A percentile compares a stretch with the other conserved stretches of the same genome.
Evolutionary conservation across 1,139 yeast species (phyloP).

Genomic region (Saccharomyces hybrid): DNA sequence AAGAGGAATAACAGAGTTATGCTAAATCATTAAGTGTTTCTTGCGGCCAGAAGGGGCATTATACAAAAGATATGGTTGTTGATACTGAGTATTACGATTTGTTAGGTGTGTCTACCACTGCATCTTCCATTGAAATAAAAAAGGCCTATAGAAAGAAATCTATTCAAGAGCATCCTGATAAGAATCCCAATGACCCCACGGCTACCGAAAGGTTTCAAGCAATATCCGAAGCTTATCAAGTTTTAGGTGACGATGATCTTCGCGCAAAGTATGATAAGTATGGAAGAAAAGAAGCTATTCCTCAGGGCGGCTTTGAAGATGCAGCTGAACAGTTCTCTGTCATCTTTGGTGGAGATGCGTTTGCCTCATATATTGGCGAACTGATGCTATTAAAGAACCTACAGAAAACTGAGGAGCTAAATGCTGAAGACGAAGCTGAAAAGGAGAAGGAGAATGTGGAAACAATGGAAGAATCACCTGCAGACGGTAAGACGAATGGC

Average conservation of each 20-base stretch:
- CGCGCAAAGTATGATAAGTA: slow-evolving; percentile 73
- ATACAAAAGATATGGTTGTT: slow-evolving; percentile 54
- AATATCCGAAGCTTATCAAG: slow-evolving; percentile 68
- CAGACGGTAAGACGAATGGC: background rate
- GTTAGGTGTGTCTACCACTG: slow-evolving; percentile 55
- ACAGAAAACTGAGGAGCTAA: slow-evolving; percentile 52
- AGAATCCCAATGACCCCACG: slow-evolving; percentile 69
- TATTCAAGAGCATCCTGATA: slow-evolving; percentile 83
- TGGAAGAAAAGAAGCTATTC: slow-evolving; percentile 80
- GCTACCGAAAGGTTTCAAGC: slow-evolving; percentile 62
- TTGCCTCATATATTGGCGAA: slow-evolving; percentile 84
- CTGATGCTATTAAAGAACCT: slow-evolving; percentile 77
- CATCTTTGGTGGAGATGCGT: slow-evolving; percentile 92
- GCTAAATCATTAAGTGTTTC: background rate
- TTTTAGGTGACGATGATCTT: slow-evolving; percentile 65
- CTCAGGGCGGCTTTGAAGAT: slow-evolving; percentile 80
- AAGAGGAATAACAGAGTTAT: background rate
- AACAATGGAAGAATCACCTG: slow-evolving; percentile 11
- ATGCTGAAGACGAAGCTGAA: slow-evolving; percentile 36
- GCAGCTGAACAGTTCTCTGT: slow-evolving; percentile 81
- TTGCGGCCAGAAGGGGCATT: background rate
- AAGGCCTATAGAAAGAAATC: slow-evolving; percentile 89
- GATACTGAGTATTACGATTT: slow-evolving; percentile 83
- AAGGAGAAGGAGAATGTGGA: slow-evolving; percentile 19
- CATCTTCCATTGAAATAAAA: slow-evolving; percentile 75